These are phyloP conservation scores for Backusella sp. DNA, from an alignment of 192 early-diverging fungal genomes.

Conservation along the genomic window DNA sequence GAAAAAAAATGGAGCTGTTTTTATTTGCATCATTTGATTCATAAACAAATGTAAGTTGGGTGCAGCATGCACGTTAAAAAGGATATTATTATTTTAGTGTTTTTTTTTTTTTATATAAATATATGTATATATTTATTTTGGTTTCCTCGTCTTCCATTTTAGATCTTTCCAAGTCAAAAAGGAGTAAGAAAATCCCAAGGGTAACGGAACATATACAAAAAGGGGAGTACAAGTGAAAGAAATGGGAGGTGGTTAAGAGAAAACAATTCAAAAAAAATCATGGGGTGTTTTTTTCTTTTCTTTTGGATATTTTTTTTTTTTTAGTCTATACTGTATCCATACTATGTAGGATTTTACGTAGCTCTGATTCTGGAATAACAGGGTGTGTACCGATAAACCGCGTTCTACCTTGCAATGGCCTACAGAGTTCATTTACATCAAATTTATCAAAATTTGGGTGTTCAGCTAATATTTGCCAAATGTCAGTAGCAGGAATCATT, in stretches of 20 bases:
- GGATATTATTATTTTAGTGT: slow-evolving; percentile 6
- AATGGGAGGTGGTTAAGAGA: background rate
- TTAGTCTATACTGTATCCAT: background rate
- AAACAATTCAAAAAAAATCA: background rate
- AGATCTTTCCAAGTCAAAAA: background rate
- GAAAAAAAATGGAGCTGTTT: background rate
- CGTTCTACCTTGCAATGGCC: slow-evolving; percentile 47
- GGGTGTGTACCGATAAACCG: slow-evolving; percentile 53
- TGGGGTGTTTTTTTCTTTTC: background rate
- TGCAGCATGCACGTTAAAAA: slow-evolving; percentile 5
- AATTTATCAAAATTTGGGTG: slow-evolving; percentile 58
- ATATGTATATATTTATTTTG: background rate
- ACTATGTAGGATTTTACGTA: slow-evolving; percentile 13
- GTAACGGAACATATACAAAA: background rate
- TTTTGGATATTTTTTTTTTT: background rate
- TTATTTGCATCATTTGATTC: slow-evolving; percentile 3
- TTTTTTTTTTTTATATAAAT: background rate
- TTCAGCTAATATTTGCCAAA: slow-evolving; percentile 53
- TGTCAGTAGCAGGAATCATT: slow-evolving; percentile 40
- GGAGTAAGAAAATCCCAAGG: slow-evolving; percentile 5
- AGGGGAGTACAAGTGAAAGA: background rate
- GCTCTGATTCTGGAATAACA: slow-evolving; percentile 44
- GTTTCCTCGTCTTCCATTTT: background rate
- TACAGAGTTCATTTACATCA: slow-evolving; percentile 48
- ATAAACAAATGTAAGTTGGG: slow-evolving; percentile 6